Percentiles rank a stretch among this genome's conserved stretches.
Evolutionary conservation across 2,329 filamentous ascomycete genomes (phyloP).

Genomic region (Colletotrichum spinosum): DNA sequence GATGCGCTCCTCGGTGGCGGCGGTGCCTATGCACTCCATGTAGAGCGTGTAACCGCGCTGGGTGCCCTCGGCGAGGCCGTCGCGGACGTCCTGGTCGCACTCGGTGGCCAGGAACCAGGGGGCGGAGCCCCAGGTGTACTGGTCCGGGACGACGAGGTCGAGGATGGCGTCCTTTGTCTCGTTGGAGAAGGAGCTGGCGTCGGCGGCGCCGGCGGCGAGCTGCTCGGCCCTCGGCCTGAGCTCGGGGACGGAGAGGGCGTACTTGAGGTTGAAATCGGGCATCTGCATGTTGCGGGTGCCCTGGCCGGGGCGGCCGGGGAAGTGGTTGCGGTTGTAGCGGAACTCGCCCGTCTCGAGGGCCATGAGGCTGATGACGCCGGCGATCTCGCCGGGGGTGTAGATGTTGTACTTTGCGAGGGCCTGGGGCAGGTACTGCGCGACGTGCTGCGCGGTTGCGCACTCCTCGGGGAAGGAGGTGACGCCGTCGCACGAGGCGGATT

Average conservation of each 20-base stretch:
- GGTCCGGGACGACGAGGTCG: slow-evolving; percentile 57
- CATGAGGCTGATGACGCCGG: slow-evolving; percentile 77
- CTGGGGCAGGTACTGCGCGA: slow-evolving; percentile 66
- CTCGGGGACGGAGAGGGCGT: slow-evolving; percentile 57
- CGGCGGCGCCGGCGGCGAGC: slow-evolving; percentile 45
- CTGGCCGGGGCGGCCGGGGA: slow-evolving; percentile 70
- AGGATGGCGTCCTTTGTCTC: slow-evolving; percentile 55
- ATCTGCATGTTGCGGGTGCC: slow-evolving; percentile 73
- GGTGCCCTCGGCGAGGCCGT: slow-evolving; percentile 48
- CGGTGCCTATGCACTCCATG: slow-evolving; percentile 60
- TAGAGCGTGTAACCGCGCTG: slow-evolving; percentile 59
- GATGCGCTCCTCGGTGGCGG: slow-evolving; percentile 46
- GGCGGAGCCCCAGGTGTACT: slow-evolving; percentile 65
- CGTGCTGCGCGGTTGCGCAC: slow-evolving; percentile 74
- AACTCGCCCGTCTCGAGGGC: slow-evolving; percentile 78
- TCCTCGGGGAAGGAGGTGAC: slow-evolving; percentile 58
- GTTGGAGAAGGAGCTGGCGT: slow-evolving; percentile 41
- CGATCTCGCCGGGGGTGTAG: slow-evolving; percentile 68
- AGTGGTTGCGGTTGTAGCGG: slow-evolving; percentile 76
- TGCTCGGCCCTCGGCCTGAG: slow-evolving; percentile 47
- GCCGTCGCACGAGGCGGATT: slow-evolving; percentile 64
- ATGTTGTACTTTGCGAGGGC: slow-evolving; percentile 71
- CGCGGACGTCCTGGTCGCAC: slow-evolving; percentile 50
- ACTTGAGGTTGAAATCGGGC: slow-evolving; percentile 56
- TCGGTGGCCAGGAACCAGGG: slow-evolving; percentile 63